Evolutionary conservation across 768 basidiomycete species (phyloP), one percentile per base, ranked within the genome.

Genomic region (Hortiboletus campestris): DNA sequence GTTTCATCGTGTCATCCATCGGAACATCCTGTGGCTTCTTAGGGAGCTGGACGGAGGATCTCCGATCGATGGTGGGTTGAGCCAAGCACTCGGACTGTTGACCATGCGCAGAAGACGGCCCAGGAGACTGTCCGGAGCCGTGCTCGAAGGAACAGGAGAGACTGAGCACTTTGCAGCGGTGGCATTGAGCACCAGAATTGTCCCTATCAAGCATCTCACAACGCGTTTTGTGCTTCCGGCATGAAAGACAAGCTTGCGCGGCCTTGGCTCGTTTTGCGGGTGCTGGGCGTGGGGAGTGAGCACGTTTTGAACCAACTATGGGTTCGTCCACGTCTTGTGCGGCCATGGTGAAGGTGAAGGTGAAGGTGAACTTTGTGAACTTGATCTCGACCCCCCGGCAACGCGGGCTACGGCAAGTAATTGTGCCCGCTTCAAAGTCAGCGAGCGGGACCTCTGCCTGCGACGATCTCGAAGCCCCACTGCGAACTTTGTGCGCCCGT

Each of bases 181-280:
- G 79, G 40, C 79, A 80, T 34, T 77, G 75, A 29, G 75, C 61
- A 25, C 64, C 68, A 31, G 68, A 58, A 40, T 71, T 65, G 53
- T 67, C 62, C n/a, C 67, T 69, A 20, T 79, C 80, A n/a, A 81
- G 71, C 51, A 78, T 68, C 66, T 81, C 80, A 61, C 80, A 80
- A 11, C 79, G 75, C 40, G 77, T 79, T 51, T 80, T 80, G 59
- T 78, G 75, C 53, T 73, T 72, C n/a, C 79, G 69, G 55, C 79
- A 80, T 25, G 76, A 74, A 4, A 74, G 54, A 58, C 79, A 80
- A 2, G 79, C 79, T 57, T 78, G 76, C 9, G 73, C 68, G 0
- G 77, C 73, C 56, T 78, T 78, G 20, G 74, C 70, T 48, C 77
- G 68, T 57, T 77, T 79, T 35, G 71, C 54, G 29, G 73, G 66